Evolutionary conservation across 495 filamentous ascomycete genomes (phyloP).

Genomic region (Aspergillus homomorphus): DNA sequence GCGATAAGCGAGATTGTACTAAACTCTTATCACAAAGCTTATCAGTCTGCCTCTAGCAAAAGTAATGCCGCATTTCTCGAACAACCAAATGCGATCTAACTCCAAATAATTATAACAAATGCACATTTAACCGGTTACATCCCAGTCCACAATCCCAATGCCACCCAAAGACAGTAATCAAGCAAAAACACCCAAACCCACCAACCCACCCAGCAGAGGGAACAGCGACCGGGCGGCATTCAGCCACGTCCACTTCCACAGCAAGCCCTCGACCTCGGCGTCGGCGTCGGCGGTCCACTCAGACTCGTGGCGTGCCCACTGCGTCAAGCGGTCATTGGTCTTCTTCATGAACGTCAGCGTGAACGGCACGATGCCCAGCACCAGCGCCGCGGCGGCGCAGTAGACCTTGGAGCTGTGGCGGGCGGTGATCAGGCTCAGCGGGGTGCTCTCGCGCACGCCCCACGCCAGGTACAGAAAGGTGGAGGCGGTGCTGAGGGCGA

Average conservation of each 20-base stretch:
- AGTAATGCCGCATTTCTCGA: too few relatives aligned
- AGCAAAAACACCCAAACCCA: conserved; percentile 27
- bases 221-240: conserved; percentile 36
- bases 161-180: conserved; percentile 16
- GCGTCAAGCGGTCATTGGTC: conserved; percentile 28
- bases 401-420: conserved; percentile 22
- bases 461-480: conserved; percentile 43
- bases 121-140: too few relatives aligned
- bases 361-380: conserved; percentile 37
- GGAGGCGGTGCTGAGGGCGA: conserved; percentile 27
- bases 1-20: too few relatives aligned
- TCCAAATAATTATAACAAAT: too few relatives aligned
- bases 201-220: conserved; percentile 33
- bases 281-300: conserved; percentile 14
- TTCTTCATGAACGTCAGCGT: conserved; percentile 27
- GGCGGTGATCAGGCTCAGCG: conserved; percentile 26
- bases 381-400: conserved; percentile 28
- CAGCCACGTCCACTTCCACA: conserved; percentile 34
- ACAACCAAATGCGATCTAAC: too few relatives aligned
- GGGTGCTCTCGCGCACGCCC: conserved; percentile 21
- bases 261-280: conserved; percentile 25
- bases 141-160: too few relatives aligned
- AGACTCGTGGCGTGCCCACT: conserved; percentile 5
- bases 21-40: too few relatives aligned
- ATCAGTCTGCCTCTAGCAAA: too few relatives aligned